Evolutionary conservation across 2,329 filamentous ascomycete genomes (phyloP).

Genomic region (Arthroderma sp.): DNA sequence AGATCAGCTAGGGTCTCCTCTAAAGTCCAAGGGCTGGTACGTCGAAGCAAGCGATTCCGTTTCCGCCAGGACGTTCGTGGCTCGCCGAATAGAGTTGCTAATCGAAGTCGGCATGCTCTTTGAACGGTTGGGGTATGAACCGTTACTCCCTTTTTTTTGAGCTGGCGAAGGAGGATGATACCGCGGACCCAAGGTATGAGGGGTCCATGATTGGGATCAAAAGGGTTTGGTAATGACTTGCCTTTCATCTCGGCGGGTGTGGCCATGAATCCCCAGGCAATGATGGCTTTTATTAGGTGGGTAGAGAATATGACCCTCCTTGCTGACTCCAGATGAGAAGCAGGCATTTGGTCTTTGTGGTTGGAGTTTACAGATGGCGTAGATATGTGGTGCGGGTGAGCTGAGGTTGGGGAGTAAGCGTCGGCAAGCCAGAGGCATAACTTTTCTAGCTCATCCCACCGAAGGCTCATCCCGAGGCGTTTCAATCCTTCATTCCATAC

Average conservation of each 20-base stretch:
- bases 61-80: slow-evolving; percentile 18
- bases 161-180: slow-evolving; percentile 25
- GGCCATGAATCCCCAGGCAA: slow-evolving; percentile 37
- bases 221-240: slow-evolving; percentile 11
- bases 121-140: slow-evolving; percentile 19
- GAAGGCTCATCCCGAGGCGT: slow-evolving; percentile 44
- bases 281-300: slow-evolving; percentile 33
- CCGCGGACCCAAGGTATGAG: slow-evolving; percentile 29
- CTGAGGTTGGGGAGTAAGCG: slow-evolving; percentile 20
- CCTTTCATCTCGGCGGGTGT: slow-evolving; percentile 14
- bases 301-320: slow-evolving; percentile 31
- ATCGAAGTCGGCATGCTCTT: slow-evolving; percentile 22
- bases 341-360: slow-evolving; percentile 1
- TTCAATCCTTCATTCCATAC: slow-evolving; percentile 48
- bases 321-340: slow-evolving; percentile 10
- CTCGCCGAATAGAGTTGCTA: slow-evolving; percentile 25
- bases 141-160: slow-evolving; percentile 24
- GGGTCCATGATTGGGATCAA: slow-evolving; percentile 12
- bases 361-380: not conserved
- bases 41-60: slow-evolving; percentile 24
- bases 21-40: slow-evolving; percentile 22
- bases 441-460: slow-evolving; percentile 39
- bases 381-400: not conserved
- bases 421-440: slow-evolving; percentile 40
- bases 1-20: slow-evolving; percentile 22